Evolutionary conservation across 495 filamentous ascomycete species (phyloP), one percentile per base, ranked within the genome.

Genomic region (Penicillium riverlandense): DNA sequence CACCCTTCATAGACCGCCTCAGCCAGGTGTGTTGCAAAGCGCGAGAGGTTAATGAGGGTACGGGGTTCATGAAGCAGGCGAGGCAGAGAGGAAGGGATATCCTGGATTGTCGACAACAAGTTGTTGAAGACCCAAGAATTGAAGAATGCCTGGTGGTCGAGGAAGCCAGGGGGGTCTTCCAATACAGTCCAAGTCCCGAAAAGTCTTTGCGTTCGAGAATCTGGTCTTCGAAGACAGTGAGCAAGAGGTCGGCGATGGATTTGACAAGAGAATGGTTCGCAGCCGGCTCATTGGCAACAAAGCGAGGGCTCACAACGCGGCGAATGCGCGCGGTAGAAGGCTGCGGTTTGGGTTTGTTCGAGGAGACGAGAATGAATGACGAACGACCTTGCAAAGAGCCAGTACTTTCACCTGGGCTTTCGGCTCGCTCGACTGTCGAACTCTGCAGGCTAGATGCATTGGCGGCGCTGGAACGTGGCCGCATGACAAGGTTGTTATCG

Each of bases 1-100:
- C 88, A 95, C 29, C 92, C 92, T 64, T 98, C 92, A 52, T 88
- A 96, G 11, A 96, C 80, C 28, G 88, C 86, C 65, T 98, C 94
- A 0, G 80, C 77, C 55, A 96, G 74, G 57, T 96, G 87, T 0
- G 78, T 69, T 22, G 81, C 77, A 43, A 95, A 85, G 13, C 89
- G 80, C 2, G 83, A 77, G 56, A 98, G 72, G 52, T 96, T 98
- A 28, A 83, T 88, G 36, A 98, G 69, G 10, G 92, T 77, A 47
- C 83, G 83, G 6, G 90, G 84, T 60, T 97, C 89, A 40, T 73
- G 76, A n/a, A 97, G 71, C 7, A 82, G 61, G 34, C 80, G 78
- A 54, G 83, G 80, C 44, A 89, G 75, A 8, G 87, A 70, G 44
- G 85, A 77, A 14, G 96, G 69, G 8, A 76, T 66, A 47, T 80